Evolutionary conservation across 495 filamentous ascomycete genomes (phyloP), one percentile per base, ranked within the genome.

Genomic region (Trichoderma orchidacearum): DNA sequence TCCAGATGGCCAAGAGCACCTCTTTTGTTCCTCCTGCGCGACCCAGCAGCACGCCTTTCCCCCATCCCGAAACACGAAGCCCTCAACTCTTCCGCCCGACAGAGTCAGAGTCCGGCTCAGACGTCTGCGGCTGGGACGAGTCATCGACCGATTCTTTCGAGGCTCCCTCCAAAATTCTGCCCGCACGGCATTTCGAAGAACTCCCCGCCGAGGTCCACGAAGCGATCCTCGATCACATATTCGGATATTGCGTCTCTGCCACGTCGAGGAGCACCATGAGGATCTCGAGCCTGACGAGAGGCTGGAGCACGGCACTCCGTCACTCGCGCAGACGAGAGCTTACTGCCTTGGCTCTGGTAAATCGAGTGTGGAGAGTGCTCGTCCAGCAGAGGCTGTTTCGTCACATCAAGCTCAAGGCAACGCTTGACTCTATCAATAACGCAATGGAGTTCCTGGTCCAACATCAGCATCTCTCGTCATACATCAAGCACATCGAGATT

Each of bases 331-430:
- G 85, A 53, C 83, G 80, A 54, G 79, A 81, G 34, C 70, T 87
- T 5, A 83, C 83, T 3, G 80, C 84, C 51, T 61, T 87, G 36
- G 76, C 84, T n/a, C 64, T 84, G 52, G 81, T 86, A 21, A 82
- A 75, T 56, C 65, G 64, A 2, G 70, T 80, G 21, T 87, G 84
- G 84, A 76, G 81, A 58, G 65, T 73, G 8, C 61, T 88, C 52
- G 79, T 87, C 38, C 85, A 87, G 66, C 76, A 82, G 59, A 76
- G 85, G 17, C 74, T 89, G 5, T 89, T 85, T 65, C 73, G 85
- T 50, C 84, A 87, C 65, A 81, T 87, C 68, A 86, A 86, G 67
- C 70, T 89, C 60, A 85, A 87, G 64, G 85, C 82, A 3, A 86
- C 83, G 5, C 69, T 73, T n/a, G 70, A 75, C 1, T 82, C 75